phyloP scores from a whole-genome alignment of 2,329 filamentous ascomycete species.

The Fusarium subglutinans region DNA sequence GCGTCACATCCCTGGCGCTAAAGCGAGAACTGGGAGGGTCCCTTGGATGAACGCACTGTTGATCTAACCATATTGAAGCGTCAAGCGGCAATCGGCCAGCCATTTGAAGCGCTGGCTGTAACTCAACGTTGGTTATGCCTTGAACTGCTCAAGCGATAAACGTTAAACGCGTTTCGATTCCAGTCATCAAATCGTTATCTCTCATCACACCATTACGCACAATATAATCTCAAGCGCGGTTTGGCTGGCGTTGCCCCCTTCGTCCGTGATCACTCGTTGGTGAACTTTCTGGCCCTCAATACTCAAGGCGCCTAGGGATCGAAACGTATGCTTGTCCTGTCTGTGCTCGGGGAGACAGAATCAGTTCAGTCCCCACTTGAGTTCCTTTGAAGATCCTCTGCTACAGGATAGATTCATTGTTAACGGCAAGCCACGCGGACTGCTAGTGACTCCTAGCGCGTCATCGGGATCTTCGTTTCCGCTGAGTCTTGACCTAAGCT shows the following conservation, averaged over 20 bases:
- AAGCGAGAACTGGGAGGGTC: conserved; percentile 2
- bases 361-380: conserved; percentile 26
- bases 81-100: conserved; percentile 13
- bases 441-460: conserved; percentile 27
- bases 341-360: conserved; percentile 24
- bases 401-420: conserved; percentile 13
- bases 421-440: conserved; percentile 31
- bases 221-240: not conserved
- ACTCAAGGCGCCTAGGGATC: not conserved
- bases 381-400: conserved; percentile 34
- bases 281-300: not conserved
- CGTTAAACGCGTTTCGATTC: conserved; percentile 24
- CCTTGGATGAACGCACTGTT: conserved; percentile 4
- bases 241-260: not conserved
- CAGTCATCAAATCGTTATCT: not conserved
- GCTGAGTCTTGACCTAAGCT: not conserved
- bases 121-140: conserved; percentile 21
- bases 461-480: conserved; percentile 18
- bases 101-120: conserved; percentile 8
- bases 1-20: conserved; percentile 25
- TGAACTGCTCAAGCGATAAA: not conserved
- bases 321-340: conserved; percentile 15
- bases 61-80: conserved; percentile 8
- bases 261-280: not conserved
- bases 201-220: conserved; percentile 9